Conservation (phyloP, 2,329 filamentous ascomycete species). For the Colletotrichum tamarilloi region DNA sequence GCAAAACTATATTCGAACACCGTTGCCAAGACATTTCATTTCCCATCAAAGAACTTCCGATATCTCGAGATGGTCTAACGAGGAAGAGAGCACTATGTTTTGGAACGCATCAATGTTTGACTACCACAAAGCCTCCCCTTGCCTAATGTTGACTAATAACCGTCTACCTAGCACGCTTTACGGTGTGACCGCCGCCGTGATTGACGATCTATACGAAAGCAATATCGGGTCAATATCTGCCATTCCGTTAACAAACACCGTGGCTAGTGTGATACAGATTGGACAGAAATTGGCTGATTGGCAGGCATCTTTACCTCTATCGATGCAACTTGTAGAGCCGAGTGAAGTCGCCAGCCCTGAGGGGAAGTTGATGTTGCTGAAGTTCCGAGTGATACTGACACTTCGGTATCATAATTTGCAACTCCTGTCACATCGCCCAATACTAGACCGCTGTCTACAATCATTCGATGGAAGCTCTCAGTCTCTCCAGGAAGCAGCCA, state of each 20-base stretch:
- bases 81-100: slow-evolving; percentile 39
- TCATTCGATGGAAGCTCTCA: slow-evolving; percentile 23
- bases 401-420: slow-evolving; percentile 47
- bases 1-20: slow-evolving; percentile 53
- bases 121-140: background rate
- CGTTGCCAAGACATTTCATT: slow-evolving; percentile 44
- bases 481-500: slow-evolving; percentile 28
- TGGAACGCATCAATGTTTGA: slow-evolving; percentile 48
- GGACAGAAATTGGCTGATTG: slow-evolving; percentile 52
- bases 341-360: slow-evolving; percentile 38
- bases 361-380: slow-evolving; percentile 39
- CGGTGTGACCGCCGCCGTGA: slow-evolving; percentile 46
- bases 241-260: slow-evolving; percentile 40
- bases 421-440: slow-evolving; percentile 45
- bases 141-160: background rate
- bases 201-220: slow-evolving; percentile 55
- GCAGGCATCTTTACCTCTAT: slow-evolving; percentile 46
- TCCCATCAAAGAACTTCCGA: background rate
- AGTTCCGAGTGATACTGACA: slow-evolving; percentile 52
- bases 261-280: slow-evolving; percentile 49
- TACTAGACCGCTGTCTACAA: slow-evolving; percentile 40
- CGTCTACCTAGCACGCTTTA: slow-evolving; percentile 44
- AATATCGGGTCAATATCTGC: slow-evolving; percentile 52
- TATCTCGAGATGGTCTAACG: slow-evolving; percentile 19
- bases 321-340: slow-evolving; percentile 40